phyloP scores from a whole-genome alignment of 306 rosid genomes.

The Castanea mollissima region DNA sequence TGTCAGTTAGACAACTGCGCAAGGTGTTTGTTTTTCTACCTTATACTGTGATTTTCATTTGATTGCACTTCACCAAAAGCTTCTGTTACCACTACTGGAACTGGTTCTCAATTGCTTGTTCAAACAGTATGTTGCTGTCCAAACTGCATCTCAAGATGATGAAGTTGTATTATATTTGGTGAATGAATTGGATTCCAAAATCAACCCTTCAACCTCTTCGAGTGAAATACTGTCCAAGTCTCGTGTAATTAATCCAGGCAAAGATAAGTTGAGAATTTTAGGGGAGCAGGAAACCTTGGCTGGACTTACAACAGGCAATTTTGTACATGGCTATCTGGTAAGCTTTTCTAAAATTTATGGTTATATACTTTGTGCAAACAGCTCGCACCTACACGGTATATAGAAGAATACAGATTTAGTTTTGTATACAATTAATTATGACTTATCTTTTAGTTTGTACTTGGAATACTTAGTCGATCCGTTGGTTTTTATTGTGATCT shows the following conservation, averaged over 20 bases:
- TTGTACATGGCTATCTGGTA: constrained; percentile 57
- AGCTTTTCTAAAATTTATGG: constrained; percentile 16
- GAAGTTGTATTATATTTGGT: constrained; percentile 57
- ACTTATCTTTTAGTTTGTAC: neutral
- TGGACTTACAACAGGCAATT: constrained; percentile 35
- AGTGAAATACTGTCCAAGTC: constrained; percentile 2
- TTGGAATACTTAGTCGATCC: neutral
- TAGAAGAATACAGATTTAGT: neutral
- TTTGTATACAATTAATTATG: neutral
- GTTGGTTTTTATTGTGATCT: neutral
- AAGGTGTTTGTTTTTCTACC: constrained; percentile 44
- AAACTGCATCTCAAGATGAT: constrained; percentile 30
- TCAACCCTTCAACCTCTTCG: constrained; percentile 28
- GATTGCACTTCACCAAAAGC: neutral
- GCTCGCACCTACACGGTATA: neutral
- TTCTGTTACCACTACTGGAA: constrained; percentile 4
- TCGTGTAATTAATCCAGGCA: constrained; percentile 32
- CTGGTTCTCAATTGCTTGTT: constrained; percentile 23
- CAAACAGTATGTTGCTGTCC: constrained; percentile 55
- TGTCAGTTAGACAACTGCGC: constrained; percentile 47
- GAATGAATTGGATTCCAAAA: constrained; percentile 31
- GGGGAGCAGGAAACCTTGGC: constrained; percentile 56
- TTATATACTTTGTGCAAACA: neutral
- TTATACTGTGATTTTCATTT: constrained; percentile 10
- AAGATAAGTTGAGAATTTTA: constrained; percentile 37